Evolutionary conservation across 2,329 filamentous ascomycete species (phyloP), one percentile per base, ranked within the genome.

Genomic region (Exophiala spinifera): DNA sequence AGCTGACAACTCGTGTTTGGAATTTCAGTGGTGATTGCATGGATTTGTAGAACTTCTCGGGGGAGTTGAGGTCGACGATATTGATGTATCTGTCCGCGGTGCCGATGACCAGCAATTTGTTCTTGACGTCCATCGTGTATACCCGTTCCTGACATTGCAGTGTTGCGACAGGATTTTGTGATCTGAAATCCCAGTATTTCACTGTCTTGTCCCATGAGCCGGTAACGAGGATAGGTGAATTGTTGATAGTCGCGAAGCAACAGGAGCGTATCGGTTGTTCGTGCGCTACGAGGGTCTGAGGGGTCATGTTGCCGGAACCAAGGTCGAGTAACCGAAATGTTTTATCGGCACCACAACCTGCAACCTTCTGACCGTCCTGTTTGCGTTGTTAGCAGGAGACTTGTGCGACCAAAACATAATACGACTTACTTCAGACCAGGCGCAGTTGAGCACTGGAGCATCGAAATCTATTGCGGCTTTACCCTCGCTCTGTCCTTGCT

Each of bases 61-160:
- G 94, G 57, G 95, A 86, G 68, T 87, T 86, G 51, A 99, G 82
- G 73, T 96, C 91, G 74, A 99, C 80, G 59, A 99, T 87, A 71
- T 97, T 91, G 78, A 99, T 95, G 73, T 95, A 95, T 57, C 94
- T 85, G 69, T 99, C 94, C 11, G 94, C 94, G 1, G 91, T 97
- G 59, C 88, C 94, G 53, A 96, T 79, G 17, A 99, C 94, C 39
- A 96, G 82, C 47, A 99, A 80, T 65, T 94, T 87, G 69, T 92
- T 86, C 67, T 86, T 86, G 46, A 95, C 87, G 64, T 97, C 92
- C 85, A 99, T 90, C 37, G 88, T 86, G 75, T 97, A 99, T 49
- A 82, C 72, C 51, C 79, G 77, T 57, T 82, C 79, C 60, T 74
- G 70, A 62, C 77, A 79, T 21, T 72, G 66, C 19, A 82, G 57